phyloP scores from a whole-genome alignment of 179 eudicot species.

The Silene coronaria region DNA sequence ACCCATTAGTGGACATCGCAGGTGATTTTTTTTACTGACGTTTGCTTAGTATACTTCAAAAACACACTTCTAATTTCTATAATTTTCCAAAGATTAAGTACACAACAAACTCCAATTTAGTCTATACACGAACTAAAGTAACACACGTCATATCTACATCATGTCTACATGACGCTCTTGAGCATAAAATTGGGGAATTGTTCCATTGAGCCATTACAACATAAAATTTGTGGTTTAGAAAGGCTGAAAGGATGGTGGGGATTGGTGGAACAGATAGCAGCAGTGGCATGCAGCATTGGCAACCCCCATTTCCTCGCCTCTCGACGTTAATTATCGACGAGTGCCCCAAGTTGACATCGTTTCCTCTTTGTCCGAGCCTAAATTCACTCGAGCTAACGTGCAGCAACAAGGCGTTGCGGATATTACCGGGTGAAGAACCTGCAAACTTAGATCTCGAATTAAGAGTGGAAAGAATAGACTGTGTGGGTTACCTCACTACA shows the following conservation, averaged over 20 bases:
- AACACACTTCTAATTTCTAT: too few species aligned
- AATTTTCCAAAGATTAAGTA: too few species aligned
- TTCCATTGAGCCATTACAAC: too few species aligned
- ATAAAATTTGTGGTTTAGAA: neutral
- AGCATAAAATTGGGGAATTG: too few species aligned
- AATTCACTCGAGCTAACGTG: neutral
- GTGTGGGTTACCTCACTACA: neutral
- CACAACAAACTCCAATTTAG: too few species aligned
- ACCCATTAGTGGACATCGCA: too few species aligned
- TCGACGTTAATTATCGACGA: neutral
- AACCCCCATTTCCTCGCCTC: slow-evolving; percentile 11
- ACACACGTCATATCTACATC: too few species aligned
- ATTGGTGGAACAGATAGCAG: neutral
- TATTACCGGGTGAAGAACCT: neutral
- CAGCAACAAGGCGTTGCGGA: neutral
- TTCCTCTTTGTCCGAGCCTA: slow-evolving; percentile 16
- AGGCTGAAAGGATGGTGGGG: slow-evolving; percentile 12
- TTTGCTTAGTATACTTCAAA: too few species aligned
- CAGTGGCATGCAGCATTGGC: neutral
- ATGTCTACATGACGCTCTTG: too few species aligned
- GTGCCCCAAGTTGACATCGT: neutral
- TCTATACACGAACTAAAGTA: too few species aligned
- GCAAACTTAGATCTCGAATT: neutral
- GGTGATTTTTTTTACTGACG: too few species aligned
- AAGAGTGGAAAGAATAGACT: neutral